phyloP scores from a whole-genome alignment of 345 rosid species.

The Eucalyptus paniculata region DNA sequence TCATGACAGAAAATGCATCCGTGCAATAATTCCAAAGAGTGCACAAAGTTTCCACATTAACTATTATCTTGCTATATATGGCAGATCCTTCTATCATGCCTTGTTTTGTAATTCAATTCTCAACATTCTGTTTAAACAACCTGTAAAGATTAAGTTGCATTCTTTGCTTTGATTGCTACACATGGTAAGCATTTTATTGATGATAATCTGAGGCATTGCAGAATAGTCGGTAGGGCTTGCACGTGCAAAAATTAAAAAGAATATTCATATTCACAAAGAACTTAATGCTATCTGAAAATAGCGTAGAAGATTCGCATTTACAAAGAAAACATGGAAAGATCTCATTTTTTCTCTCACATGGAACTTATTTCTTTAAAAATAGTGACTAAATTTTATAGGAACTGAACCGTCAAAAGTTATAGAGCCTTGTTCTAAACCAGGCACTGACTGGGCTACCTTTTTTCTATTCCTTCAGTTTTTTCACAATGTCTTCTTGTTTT shows the following conservation, averaged over 20 bases:
- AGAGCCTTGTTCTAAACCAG: not conserved
- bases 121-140: not conserved
- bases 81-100: not conserved
- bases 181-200: not conserved
- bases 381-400: not conserved
- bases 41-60: not conserved
- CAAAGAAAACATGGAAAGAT: not conserved
- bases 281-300: not conserved
- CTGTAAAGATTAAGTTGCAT: not conserved
- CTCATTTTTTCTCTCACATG: not conserved
- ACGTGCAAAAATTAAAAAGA: too few species aligned
- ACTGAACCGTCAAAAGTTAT: not conserved
- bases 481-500: not conserved
- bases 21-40: not conserved
- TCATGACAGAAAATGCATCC: not conserved
- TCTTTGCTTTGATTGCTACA: not conserved
- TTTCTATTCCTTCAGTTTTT: not conserved
- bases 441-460: not conserved
- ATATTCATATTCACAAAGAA: not conserved
- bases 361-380: not conserved
- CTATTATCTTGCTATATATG: not conserved
- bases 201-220: not conserved
- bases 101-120: not conserved
- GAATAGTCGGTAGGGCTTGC: not conserved
- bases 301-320: not conserved